Evolutionary conservation across 768 basidiomycete species (phyloP).

Genomic region (Suillus alpinus): DNA sequence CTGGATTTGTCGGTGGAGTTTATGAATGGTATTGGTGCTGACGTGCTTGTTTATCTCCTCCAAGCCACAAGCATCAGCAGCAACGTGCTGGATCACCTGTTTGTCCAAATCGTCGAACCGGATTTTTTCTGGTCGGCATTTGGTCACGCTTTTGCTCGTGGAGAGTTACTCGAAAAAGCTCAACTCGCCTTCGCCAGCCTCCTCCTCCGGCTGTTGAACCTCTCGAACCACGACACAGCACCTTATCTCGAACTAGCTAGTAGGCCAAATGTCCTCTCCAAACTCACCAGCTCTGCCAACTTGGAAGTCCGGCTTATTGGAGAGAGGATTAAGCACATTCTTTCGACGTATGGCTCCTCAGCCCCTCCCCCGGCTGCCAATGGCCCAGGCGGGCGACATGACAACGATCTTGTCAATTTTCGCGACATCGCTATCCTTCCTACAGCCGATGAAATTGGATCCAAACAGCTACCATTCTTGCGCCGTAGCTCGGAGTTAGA

Average conservation of each 20-base stretch:
- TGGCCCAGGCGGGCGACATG: constrained; percentile 58
- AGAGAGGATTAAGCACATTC: constrained; percentile 35
- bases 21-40: constrained; percentile 36
- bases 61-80: constrained; percentile 38
- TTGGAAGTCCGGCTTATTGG: constrained; percentile 25
- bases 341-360: constrained; percentile 19
- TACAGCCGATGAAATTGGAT: constrained; percentile 52
- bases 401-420: constrained; percentile 60
- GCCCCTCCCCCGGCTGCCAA: constrained; percentile 18
- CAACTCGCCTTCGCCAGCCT: constrained; percentile 44
- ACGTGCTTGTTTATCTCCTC: constrained; percentile 36
- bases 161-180: constrained; percentile 27
- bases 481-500: constrained; percentile 39
- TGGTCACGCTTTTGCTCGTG: constrained; percentile 24
- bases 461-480: constrained; percentile 41
- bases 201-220: constrained; percentile 40
- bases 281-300: constrained; percentile 18
- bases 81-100: constrained; percentile 31
- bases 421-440: constrained; percentile 55
- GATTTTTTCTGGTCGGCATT: constrained; percentile 43
- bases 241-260: constrained; percentile 35
- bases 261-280: constrained; percentile 20
- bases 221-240: constrained; percentile 28
- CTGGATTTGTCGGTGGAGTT: constrained; percentile 31
- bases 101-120: constrained; percentile 40